Evolutionary conservation across 2,329 filamentous ascomycete genomes (phyloP), one percentile per base, ranked within the genome.

Genomic region (Myriosclerotinia curreyana): DNA sequence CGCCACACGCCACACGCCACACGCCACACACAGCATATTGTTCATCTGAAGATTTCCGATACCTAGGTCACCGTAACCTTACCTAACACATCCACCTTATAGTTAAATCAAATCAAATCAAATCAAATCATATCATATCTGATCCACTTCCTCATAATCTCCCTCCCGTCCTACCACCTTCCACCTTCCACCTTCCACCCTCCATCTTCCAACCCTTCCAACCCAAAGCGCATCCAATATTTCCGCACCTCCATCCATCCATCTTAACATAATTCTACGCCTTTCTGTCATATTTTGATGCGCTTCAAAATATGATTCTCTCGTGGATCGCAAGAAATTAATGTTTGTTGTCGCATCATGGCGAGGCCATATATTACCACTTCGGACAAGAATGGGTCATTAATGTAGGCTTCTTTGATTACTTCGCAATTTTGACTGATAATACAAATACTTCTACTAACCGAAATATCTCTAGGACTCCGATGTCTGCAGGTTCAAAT

Each of bases 311-410:
- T 50, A 63, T 58, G 52, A 22, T 50, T n/a, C 42, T 58, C 60
- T 34, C 60, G 60, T 63, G 40, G 52, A 63, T 63, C 60, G 51
- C 52, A 52, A 63, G 31, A 25, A 48, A 58, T 63, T 58, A 58
- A 50, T 63, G n/a, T 49, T 58, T 50, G 49, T 53, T 46, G 52
- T 58, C 54, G 60, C 53, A 69, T 31, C 46, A 76, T 75, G 74
- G 70, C 74, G 62, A 70, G 69, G 65, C 69, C 73, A 50, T 74
- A 71, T 62, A 68, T 69, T 44, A 69, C 68, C 66, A 62, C 62
- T 34, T 63, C 60, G 44, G 60, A 63, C 60, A 58, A 49, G 17
- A 63, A 63, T 49, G 60, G 52, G 34, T 58, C 60, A 15, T 58
- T 63, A 36, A n/a, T 63, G 60, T 63, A 58, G 50, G 52, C 28